Evolutionary conservation across 257 asterid genomes (phyloP), one percentile per base, ranked within the genome.

Genomic region (Plantago elongata): DNA sequence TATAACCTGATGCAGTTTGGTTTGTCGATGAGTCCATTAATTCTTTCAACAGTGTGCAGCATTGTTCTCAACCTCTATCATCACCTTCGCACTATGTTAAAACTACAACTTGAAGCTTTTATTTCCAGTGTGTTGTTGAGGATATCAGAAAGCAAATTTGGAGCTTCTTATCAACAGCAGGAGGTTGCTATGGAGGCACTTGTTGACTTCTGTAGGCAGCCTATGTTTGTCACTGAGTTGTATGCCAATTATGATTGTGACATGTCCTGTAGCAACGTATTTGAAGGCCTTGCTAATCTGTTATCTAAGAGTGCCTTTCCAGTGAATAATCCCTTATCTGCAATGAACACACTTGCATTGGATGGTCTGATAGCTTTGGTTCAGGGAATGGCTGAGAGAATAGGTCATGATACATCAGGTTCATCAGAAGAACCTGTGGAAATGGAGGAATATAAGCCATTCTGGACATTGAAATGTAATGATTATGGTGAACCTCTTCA

Each of bases 171-270:
- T 84, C 97, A 88, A 69, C 95, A 71, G 77, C 94, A 88, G 77
- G 98, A 91, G 78, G 98, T 88, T 79, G 95, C 98, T 55, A 81
- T 91, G 95, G 98, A 91, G 72, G 89, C 93, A 63, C 84, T 91
- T 66, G 86, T 88, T 62, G 98, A 91, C 77, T 79, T 91, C 70
- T 91, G 98, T 77, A 84, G 98, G 80, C 98, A 88, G 81, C 84
- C 86, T 61, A 80, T 73, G 80, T 91, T 88, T 69, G 77, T 77
- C 57, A 51, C 87, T 45, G 98, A 91, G 83, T 66, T 88, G 80
- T 91, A 81, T 70, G 98, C 89, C 69, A 88, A 91, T 76, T 91
- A 80, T 65, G 98, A 91, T 75, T 84, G 96, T 68, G 95, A 91
- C 67, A 86, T 88, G 71, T 81, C 96, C 61, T 86, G 94, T 68